phyloP scores from a whole-genome alignment of 495 filamentous ascomycete genomes.

The Neurospora tetrasperma region DNA sequence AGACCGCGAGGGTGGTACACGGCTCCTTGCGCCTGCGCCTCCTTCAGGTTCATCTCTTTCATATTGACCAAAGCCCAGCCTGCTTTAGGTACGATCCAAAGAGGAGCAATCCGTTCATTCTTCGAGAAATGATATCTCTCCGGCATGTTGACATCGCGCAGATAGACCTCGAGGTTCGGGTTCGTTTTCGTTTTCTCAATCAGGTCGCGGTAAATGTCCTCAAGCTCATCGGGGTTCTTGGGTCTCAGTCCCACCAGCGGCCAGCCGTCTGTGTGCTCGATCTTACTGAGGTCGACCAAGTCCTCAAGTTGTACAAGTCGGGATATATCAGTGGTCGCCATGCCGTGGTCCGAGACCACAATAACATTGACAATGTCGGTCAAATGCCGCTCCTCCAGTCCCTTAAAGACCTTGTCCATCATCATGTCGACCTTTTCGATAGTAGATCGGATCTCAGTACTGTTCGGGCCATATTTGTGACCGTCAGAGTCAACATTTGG shows the following conservation, averaged over 20 bases:
- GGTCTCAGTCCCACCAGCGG: slow-evolving; percentile 81
- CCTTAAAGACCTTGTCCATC: slow-evolving; percentile 63
- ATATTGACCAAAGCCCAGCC: slow-evolving; percentile 83
- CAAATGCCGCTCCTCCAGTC: slow-evolving; percentile 70
- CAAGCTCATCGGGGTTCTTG: slow-evolving; percentile 49
- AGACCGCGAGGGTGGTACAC: slow-evolving; percentile 68
- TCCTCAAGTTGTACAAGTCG: slow-evolving; percentile 93
- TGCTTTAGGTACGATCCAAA: slow-evolving; percentile 85
- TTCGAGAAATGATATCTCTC: slow-evolving; percentile 77
- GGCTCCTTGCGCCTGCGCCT: slow-evolving; percentile 47
- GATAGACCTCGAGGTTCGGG: slow-evolving; percentile 71
- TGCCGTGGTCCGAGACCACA: slow-evolving; percentile 95
- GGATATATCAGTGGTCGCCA: slow-evolving; percentile 78
- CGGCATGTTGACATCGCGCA: slow-evolving; percentile 73
- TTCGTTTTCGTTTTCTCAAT: slow-evolving; percentile 43
- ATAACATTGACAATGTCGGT: slow-evolving; percentile 90
- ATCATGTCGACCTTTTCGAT: slow-evolving; percentile 70
- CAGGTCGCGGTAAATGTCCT: slow-evolving; percentile 40
- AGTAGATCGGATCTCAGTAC: slow-evolving; percentile 69
- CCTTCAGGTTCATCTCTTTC: slow-evolving; percentile 60
- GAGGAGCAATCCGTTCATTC: slow-evolving; percentile 78
- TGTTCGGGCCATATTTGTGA: slow-evolving; percentile 85
- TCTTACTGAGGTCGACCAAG: slow-evolving; percentile 58
- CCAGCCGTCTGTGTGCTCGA: slow-evolving; percentile 90
- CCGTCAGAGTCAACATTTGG: slow-evolving; percentile 82